Conservation (phyloP, 345 rosid genomes). For the Populus pruinosa region DNA sequence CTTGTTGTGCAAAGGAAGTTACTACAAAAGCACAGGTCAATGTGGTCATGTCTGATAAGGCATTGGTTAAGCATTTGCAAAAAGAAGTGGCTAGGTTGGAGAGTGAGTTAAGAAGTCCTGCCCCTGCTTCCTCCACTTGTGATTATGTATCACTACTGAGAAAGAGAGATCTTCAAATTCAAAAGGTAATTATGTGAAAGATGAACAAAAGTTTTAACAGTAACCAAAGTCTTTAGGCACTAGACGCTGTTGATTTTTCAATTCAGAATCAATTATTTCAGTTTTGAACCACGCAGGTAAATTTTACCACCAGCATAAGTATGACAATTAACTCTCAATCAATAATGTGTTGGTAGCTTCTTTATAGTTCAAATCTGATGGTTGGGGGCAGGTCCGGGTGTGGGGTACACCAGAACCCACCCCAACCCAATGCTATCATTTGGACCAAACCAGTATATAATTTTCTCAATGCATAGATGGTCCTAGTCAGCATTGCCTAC, state of each 20-base stretch:
- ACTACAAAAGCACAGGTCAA: conserved; percentile 95
- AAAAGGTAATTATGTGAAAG: conserved; percentile 52
- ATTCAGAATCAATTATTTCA: background rate
- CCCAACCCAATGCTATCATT: background rate
- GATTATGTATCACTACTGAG: conserved; percentile 66
- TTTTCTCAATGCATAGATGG: background rate
- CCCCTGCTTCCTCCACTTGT: conserved; percentile 46
- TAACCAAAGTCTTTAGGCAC: background rate
- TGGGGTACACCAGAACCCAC: background rate
- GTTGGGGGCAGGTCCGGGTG: background rate
- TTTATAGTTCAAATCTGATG: background rate
- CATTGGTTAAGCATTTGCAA: conserved; percentile 91
- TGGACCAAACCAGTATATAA: background rate
- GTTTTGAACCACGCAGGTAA: background rate
- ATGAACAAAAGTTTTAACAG: background rate
- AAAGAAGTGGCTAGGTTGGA: conserved; percentile 90
- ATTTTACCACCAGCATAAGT: background rate
- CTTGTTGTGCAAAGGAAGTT: conserved; percentile 97
- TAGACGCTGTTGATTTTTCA: background rate
- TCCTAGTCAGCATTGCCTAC: background rate
- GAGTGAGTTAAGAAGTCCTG: conserved; percentile 76
- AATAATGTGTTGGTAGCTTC: background rate
- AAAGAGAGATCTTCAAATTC: conserved; percentile 87
- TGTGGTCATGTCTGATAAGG: conserved; percentile 98
- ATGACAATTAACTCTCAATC: background rate